phyloP scores from a whole-genome alignment of 2,329 filamentous ascomycete species.

The Xylariaceae sp. region DNA sequence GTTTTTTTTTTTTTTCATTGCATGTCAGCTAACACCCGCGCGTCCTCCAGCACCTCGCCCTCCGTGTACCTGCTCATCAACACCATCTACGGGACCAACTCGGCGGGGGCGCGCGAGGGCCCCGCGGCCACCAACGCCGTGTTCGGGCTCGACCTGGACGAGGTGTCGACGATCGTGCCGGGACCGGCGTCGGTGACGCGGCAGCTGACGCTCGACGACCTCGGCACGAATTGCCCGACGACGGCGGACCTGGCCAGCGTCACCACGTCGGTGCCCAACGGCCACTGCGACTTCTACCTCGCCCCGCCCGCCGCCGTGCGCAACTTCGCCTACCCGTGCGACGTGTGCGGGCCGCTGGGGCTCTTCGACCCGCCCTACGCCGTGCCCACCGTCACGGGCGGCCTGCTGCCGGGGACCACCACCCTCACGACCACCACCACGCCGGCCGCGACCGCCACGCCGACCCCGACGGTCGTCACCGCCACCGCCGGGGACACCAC shows the following conservation, averaged over 20 bases:
- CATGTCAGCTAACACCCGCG: constrained; percentile 3
- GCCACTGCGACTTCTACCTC: constrained; percentile 27
- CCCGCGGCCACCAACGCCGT: constrained; percentile 24
- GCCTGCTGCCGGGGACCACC: constrained; percentile 15
- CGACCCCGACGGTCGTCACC: constrained; percentile 8
- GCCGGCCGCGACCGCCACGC: constrained; percentile 7
- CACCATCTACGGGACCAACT: constrained; percentile 27
- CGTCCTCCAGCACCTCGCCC: constrained; percentile 26
- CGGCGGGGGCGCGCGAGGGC: constrained; percentile 19
- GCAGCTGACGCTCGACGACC: constrained; percentile 26
- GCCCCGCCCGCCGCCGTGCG: constrained; percentile 23
- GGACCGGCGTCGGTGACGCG: constrained; percentile 12
- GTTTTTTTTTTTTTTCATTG: neutral
- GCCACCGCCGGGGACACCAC: constrained; percentile 10
- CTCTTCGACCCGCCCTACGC: constrained; percentile 33
- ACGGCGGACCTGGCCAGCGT: constrained; percentile 18
- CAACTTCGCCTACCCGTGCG: constrained; percentile 28
- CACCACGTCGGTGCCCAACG: constrained; percentile 21
- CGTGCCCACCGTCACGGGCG: constrained; percentile 25
- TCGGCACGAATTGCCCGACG: constrained; percentile 28
- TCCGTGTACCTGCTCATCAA: constrained; percentile 31
- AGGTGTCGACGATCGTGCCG: constrained; percentile 27
- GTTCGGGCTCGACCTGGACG: constrained; percentile 23
- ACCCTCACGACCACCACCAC: constrained; percentile 6
- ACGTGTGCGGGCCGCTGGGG: constrained; percentile 28